A percentile compares a stretch with the other conserved stretches of the same genome.
Evolutionary conservation across 2,329 filamentous ascomycete species (phyloP).

Genomic region (Fusarium sp.): DNA sequence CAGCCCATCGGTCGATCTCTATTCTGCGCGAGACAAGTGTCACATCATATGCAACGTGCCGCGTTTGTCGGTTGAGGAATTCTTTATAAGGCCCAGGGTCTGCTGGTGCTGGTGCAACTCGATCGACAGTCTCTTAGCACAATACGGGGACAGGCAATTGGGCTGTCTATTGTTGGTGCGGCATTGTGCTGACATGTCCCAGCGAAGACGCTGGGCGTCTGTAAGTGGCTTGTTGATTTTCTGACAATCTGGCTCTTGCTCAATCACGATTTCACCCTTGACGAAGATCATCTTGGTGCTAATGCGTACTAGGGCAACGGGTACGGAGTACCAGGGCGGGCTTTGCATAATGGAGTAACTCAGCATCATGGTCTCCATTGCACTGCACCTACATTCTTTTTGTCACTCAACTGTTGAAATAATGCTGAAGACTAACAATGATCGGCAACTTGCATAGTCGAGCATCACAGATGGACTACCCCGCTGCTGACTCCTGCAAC

Average conservation of each 20-base stretch:
- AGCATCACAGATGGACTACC: background rate
- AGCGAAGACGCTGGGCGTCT: background rate
- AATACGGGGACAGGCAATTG: background rate
- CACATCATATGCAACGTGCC: conserved; percentile 12
- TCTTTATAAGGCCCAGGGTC: conserved; percentile 13
- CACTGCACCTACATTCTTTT: background rate
- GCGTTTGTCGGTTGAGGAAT: conserved; percentile 7
- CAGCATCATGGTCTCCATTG: background rate
- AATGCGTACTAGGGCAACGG: background rate
- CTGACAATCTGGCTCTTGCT: background rate
- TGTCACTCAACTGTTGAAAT: background rate
- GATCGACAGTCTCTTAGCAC: conserved; percentile 15
- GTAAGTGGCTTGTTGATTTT: background rate
- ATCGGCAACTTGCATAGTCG: background rate
- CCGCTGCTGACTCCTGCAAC: background rate
- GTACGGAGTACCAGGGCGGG: background rate
- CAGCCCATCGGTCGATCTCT: conserved; percentile 24
- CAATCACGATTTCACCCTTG: background rate
- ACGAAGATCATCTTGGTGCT: background rate
- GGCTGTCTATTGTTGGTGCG: background rate
- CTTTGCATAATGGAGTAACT: background rate
- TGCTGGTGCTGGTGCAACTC: conserved; percentile 1
- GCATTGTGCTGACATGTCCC: conserved; percentile 14
- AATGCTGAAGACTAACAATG: background rate
- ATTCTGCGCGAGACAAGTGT: background rate